Base-by-base conservation (phyloP, 805 yeast genomes). In the Komagataella pastoris region DNA sequence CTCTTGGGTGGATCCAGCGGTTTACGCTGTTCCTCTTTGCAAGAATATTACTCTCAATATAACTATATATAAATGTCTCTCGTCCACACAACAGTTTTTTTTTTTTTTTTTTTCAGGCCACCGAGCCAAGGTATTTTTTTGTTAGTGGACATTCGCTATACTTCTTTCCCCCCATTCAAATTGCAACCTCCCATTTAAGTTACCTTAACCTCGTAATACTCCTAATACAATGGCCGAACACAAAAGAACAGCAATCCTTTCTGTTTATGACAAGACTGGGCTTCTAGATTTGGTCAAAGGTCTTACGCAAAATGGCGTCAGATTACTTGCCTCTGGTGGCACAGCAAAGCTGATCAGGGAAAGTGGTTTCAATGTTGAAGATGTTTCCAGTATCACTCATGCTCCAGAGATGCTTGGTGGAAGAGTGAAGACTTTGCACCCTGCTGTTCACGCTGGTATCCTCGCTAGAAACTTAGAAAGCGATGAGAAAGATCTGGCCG, bases 391-490 rank as follows among this genome's bases (percentile, higher is more conserved):
- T 54, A 88, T 93, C 67, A 93, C 99, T 44, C 96, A 93, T 65
- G 98, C 98, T 46, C 99, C 99, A 51, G 99, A 93, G 71, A 93
- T 93, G 96, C 77, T 93, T 59, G 96, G 97, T 56, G 99, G 99
- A 57, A 81, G 99, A 72, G 99, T 93, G 61, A 93, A 93, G 75
- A 93, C 99, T 54, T 76, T 93, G 61, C 99, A 93, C 68, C 99
- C 99, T 46, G 99, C 98, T 30, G 97, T 93, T 55, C 99, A 93
- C 68, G 99, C 96, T 61, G 96, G 95, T 68, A 93, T 93, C 62
- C 78, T 93, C 59, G 98, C 99, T 50, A 82, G 98, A 74, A 80
- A 93, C 72, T 77, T 88, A 67, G 95, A 86, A 60, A 75, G 85
- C 57, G 99, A 93, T 70, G 95, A 89, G 70, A 72, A 80, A 61